Conservation (phyloP, 2,329 filamentous ascomycete species). For the Fonsecaea pugnacius region DNA sequence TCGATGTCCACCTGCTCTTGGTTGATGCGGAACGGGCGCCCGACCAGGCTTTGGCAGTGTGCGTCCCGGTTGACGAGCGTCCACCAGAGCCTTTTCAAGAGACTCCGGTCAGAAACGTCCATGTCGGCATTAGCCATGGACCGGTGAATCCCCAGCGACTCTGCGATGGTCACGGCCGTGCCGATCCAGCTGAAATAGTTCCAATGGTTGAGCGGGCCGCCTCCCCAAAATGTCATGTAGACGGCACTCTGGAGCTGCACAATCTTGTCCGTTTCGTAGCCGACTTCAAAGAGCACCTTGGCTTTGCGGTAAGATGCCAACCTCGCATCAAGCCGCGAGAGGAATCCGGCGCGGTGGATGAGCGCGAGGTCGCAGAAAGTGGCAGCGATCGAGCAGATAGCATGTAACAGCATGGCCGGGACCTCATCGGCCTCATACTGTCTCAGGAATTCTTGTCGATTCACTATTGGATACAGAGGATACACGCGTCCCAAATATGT, state of each 20-base stretch:
- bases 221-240: constrained; percentile 12
- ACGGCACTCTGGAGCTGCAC: constrained; percentile 5
- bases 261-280: constrained; percentile 19
- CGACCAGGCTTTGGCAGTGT: neutral
- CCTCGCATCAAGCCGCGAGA: neutral
- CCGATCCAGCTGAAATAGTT: constrained; percentile 7
- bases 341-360: constrained; percentile 5
- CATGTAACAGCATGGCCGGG: constrained; percentile 14
- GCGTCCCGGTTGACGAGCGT: constrained; percentile 14
- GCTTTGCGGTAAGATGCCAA: constrained; percentile 6
- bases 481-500: constrained; percentile 2
- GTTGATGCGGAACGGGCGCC: constrained; percentile 16
- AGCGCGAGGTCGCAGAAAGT: constrained; percentile 11
- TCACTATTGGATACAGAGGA: constrained; percentile 20
- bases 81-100: constrained; percentile 16
- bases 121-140: constrained; percentile 3
- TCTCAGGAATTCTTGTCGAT: neutral
- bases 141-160: constrained; percentile 18
- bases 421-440: constrained; percentile 3
- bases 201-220: constrained; percentile 1
- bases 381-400: constrained; percentile 5
- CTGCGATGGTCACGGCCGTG: constrained; percentile 13
- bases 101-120: constrained; percentile 3
- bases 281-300: constrained; percentile 14
- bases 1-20: neutral